These are phyloP conservation scores for Aspergillus ellipticus DNA, from an alignment of 495 filamentous ascomycete genomes.

Conservation along the genomic window DNA sequence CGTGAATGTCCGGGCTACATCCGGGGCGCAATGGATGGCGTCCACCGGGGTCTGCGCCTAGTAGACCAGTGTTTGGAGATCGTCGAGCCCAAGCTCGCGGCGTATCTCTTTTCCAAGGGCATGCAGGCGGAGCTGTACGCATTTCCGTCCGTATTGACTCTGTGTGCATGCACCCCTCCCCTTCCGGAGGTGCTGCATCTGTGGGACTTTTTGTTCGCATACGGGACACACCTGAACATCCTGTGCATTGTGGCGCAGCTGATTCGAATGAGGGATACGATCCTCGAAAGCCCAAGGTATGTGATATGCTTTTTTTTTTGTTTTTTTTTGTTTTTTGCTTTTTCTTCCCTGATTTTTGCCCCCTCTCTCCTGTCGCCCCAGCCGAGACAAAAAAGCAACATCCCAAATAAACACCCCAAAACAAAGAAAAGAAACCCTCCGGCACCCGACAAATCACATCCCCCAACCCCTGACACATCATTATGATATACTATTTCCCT, in stretches of 20 bases:
- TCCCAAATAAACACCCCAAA: background rate
- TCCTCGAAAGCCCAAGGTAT: slow-evolving; percentile 80
- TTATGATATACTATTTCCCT: background rate
- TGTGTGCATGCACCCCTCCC: slow-evolving; percentile 96
- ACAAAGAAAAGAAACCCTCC: background rate
- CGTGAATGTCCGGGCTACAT: slow-evolving; percentile 91
- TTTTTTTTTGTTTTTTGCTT: background rate
- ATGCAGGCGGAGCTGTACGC: slow-evolving; percentile 93
- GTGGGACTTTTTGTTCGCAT: slow-evolving; percentile 99
- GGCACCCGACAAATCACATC: background rate
- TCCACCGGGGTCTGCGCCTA: slow-evolving; percentile 83
- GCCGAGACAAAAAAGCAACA: background rate
- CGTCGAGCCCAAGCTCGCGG: slow-evolving; percentile 82
- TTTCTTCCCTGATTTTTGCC: background rate
- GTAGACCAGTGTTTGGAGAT: slow-evolving; percentile 89
- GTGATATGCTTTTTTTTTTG: slow-evolving; percentile 19
- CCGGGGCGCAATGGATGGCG: slow-evolving; percentile 92
- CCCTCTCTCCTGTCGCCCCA: background rate
- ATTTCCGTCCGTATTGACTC: slow-evolving; percentile 92
- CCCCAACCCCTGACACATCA: background rate
- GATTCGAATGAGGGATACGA: slow-evolving; percentile 76
- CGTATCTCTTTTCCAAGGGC: slow-evolving; percentile 77
- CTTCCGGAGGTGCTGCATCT: slow-evolving; percentile 87
- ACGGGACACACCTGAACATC: slow-evolving; percentile 90
- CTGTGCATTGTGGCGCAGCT: slow-evolving; percentile 97